Percentiles rank a stretch among this genome's conserved stretches.
phyloP scores from a whole-genome alignment of 2,329 filamentous ascomycete genomes.

The Tolypocladium endophyticum region DNA sequence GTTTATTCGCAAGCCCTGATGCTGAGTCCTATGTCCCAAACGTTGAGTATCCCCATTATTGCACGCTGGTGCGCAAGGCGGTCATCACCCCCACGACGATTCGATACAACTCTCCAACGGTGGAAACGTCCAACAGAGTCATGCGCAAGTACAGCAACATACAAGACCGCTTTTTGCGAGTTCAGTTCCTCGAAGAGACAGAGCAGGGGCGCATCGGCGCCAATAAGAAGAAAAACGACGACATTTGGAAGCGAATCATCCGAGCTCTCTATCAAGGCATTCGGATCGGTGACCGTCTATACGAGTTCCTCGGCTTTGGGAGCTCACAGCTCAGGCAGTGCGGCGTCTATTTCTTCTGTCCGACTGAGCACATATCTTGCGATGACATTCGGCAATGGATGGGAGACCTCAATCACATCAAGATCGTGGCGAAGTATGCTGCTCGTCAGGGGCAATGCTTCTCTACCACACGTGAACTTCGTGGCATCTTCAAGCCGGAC shows the following conservation, averaged over 20 bases:
- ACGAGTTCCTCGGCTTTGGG: slow-evolving; percentile 86
- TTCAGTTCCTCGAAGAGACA: slow-evolving; percentile 82
- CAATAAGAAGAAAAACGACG: slow-evolving; percentile 48
- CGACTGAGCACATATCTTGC: slow-evolving; percentile 55
- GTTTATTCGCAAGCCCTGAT: slow-evolving; percentile 51
- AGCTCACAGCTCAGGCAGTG: slow-evolving; percentile 92
- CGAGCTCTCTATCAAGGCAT: slow-evolving; percentile 70
- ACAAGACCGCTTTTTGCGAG: slow-evolving; percentile 73
- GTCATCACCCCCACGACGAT: slow-evolving; percentile 78
- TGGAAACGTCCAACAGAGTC: slow-evolving; percentile 84
- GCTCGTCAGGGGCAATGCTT: slow-evolving; percentile 91
- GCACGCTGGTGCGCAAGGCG: slow-evolving; percentile 64
- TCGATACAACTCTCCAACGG: slow-evolving; percentile 62
- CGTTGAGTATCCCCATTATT: slow-evolving; percentile 57
- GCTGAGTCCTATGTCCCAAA: slow-evolving; percentile 35
- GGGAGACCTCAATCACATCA: slow-evolving; percentile 75
- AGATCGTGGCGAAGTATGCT: slow-evolving; percentile 77
- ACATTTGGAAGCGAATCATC: slow-evolving; percentile 64
- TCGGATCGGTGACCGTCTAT: slow-evolving; percentile 67
- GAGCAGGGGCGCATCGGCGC: slow-evolving; percentile 43
- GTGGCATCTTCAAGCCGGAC: slow-evolving; percentile 47
- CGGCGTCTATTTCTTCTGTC: slow-evolving; percentile 85
- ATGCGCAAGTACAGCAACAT: slow-evolving; percentile 59
- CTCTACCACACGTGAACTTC: slow-evolving; percentile 75
- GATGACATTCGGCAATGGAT: slow-evolving; percentile 75